Evolutionary conservation across 495 filamentous ascomycete species (phyloP).

Genomic region (Penicillium riverlandense): DNA sequence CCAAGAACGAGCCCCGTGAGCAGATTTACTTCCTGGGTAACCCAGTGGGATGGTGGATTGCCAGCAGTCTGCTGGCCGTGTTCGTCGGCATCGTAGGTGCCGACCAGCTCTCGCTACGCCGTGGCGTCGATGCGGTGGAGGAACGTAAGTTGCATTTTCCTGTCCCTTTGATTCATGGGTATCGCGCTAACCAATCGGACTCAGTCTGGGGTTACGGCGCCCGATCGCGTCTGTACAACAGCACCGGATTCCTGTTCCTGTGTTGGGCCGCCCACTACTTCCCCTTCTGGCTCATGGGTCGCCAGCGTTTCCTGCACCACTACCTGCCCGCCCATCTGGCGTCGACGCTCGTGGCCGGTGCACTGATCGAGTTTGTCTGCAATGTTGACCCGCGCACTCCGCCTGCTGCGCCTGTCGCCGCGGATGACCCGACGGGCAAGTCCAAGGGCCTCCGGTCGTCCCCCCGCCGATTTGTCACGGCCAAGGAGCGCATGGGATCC

Average conservation of each 20-base stretch:
- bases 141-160: conserved; percentile 59
- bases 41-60: conserved; percentile 95
- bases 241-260: conserved; percentile 97
- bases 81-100: conserved; percentile 89
- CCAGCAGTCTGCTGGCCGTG: conserved; percentile 83
- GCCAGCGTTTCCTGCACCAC: conserved; percentile 69
- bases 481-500: conserved; percentile 70
- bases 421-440: conserved; percentile 41
- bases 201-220: conserved; percentile 57
- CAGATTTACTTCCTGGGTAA: conserved; percentile 99
- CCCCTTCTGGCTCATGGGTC: conserved; percentile 71
- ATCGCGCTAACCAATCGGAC: conserved; percentile 1
- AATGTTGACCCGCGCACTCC: conserved; percentile 66
- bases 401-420: conserved; percentile 33
- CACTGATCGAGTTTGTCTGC: conserved; percentile 95
- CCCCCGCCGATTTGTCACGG: conserved; percentile 49
- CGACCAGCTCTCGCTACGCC: conserved; percentile 85
- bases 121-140: conserved; percentile 90
- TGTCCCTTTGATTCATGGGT: neutral
- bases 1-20: conserved; percentile 87
- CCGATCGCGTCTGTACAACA: conserved; percentile 91
- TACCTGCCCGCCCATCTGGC: conserved; percentile 87
- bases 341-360: conserved; percentile 87
- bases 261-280: conserved; percentile 69
- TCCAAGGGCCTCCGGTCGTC: conserved; percentile 19